Evolutionary conservation across 176 grass and related monocot species (phyloP).

Genomic region (Leersia perrieri): DNA sequence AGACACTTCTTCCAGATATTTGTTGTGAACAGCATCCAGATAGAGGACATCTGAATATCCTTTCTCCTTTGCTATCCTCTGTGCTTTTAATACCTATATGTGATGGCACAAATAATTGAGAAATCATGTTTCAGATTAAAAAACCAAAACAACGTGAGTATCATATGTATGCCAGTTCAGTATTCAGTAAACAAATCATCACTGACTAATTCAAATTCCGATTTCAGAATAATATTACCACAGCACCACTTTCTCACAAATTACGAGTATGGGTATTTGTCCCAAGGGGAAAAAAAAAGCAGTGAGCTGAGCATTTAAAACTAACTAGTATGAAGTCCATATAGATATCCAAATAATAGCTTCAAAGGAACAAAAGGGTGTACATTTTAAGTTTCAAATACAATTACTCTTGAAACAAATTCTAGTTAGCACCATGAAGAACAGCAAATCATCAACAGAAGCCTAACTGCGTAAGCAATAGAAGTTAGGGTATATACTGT

Average conservation of each 20-base stretch:
- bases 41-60: constrained; percentile 94
- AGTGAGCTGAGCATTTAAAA: not conserved
- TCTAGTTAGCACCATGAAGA: not conserved
- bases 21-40: constrained; percentile 78
- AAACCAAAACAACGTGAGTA: not conserved
- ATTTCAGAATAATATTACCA: not conserved
- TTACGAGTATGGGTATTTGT: not conserved
- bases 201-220: not conserved
- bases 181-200: not conserved
- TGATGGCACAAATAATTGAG: constrained; percentile 16
- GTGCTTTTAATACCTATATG: constrained; percentile 79
- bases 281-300: not conserved
- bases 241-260: not conserved
- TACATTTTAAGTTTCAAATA: not conserved
- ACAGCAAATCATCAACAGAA: not conserved
- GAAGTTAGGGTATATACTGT: no score
- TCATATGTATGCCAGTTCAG: not conserved
- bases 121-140: not conserved
- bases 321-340: not conserved
- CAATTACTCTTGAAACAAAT: not conserved
- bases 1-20: constrained; percentile 92
- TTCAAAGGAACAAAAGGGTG: not conserved
- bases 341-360: not conserved
- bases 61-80: constrained; percentile 75
- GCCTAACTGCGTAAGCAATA: not conserved